These are phyloP conservation scores for Calonectria pteridis DNA, from an alignment of 2,329 filamentous ascomycete genomes.

Conservation along the genomic window DNA sequence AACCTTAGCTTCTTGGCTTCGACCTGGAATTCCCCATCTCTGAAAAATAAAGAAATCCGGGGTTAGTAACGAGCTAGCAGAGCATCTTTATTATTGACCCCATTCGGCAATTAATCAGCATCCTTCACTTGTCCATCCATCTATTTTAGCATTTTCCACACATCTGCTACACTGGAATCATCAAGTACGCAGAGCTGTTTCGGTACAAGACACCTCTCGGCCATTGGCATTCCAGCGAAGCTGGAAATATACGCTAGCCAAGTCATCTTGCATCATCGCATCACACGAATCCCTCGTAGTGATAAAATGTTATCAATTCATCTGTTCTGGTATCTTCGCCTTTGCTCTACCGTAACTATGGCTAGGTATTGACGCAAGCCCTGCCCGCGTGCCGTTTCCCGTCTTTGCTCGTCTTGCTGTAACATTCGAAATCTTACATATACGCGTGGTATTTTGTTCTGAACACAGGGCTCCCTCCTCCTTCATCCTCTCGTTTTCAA, in stretches of 20 bases:
- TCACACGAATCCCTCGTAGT: neutral
- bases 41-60: constrained; percentile 9
- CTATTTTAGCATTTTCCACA: neutral
- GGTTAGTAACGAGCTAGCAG: constrained; percentile 7
- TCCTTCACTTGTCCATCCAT: neutral
- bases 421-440: constrained; percentile 46
- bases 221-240: neutral
- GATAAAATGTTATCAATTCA: constrained; percentile 19
- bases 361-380: constrained; percentile 27
- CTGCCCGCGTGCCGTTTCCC: constrained; percentile 27
- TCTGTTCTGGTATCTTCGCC: constrained; percentile 29
- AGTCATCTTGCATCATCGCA: neutral
- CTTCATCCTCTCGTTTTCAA: constrained; percentile 26
- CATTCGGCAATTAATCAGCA: neutral
- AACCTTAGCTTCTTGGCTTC: constrained; percentile 6
- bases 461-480: constrained; percentile 44
- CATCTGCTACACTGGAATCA: neutral
- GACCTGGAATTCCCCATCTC: neutral
- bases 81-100: neutral
- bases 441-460: constrained; percentile 45
- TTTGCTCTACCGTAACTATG: constrained; percentile 26
- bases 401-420: constrained; percentile 21
- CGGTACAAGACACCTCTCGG: neutral
- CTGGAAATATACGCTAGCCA: neutral
- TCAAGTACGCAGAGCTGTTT: neutral